phyloP scores from a whole-genome alignment of 2,329 filamentous ascomycete genomes.

The Penicillium freii region DNA sequence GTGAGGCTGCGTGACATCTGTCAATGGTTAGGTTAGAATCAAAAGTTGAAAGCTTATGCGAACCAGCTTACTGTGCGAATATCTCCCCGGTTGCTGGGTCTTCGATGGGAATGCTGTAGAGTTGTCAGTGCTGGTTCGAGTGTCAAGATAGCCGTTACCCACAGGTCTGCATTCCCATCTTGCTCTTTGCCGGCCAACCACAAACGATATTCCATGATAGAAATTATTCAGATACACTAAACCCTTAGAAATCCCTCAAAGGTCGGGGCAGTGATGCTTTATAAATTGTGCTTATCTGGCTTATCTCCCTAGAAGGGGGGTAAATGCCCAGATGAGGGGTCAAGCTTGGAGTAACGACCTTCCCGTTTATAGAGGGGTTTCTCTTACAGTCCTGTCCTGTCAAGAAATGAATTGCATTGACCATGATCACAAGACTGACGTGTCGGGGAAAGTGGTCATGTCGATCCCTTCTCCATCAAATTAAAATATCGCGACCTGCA shows the following conservation, averaged over 20 bases:
- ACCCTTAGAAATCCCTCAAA: too few species aligned
- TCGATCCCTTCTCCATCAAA: too few species aligned
- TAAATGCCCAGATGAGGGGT: not conserved
- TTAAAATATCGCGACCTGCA: not conserved
- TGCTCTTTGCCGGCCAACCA: conserved; percentile 21
- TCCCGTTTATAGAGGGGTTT: not conserved
- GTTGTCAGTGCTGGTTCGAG: not conserved
- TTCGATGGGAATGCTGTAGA: conserved; percentile 17
- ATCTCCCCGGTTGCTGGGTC: conserved; percentile 21
- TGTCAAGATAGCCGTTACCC: not conserved
- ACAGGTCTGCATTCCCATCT: conserved; percentile 13
- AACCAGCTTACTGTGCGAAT: conserved; percentile 16
- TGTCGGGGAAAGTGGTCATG: too few species aligned
- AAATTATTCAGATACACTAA: not conserved
- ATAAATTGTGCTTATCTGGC: conserved; percentile 1
- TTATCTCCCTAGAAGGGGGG: not conserved
- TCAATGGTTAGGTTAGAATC: not conserved
- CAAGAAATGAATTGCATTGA: not conserved
- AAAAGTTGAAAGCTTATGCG: too few species aligned
- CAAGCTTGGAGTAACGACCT: not conserved
- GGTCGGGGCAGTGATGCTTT: not conserved
- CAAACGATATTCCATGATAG: conserved; percentile 11
- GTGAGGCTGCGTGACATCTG: conserved; percentile 21
- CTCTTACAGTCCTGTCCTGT: not conserved
- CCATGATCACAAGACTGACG: not conserved